Percentiles rank a stretch among this genome's conserved stretches.
Evolutionary conservation across 202 grass and related monocot species (phyloP).

Genomic region (Cymbopogon flexuosus): DNA sequence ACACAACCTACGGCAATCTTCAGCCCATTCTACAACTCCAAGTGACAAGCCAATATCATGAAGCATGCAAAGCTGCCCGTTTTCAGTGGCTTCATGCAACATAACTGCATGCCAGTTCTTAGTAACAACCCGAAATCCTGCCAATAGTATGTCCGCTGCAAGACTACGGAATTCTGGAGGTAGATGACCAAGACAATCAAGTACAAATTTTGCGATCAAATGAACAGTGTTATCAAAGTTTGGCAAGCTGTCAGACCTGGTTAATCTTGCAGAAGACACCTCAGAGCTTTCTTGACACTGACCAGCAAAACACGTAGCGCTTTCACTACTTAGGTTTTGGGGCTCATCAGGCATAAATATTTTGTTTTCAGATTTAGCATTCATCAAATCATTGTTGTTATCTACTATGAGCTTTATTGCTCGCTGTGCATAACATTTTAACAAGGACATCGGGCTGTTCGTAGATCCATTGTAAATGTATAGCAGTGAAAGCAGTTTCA

Average conservation of each 20-base stretch:
- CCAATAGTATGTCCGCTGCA: constrained; percentile 66
- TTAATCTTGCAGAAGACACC: constrained; percentile 12
- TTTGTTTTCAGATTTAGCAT: constrained; percentile 35
- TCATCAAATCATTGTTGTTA: constrained; percentile 44
- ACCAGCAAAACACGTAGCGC: constrained; percentile 13
- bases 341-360: constrained; percentile 14
- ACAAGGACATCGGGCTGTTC: constrained; percentile 63
- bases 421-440: constrained; percentile 80
- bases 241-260: constrained; percentile 37
- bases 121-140: constrained; percentile 53
- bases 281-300: constrained; percentile 27
- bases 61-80: constrained; percentile 71
- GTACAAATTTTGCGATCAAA: constrained; percentile 57
- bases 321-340: not conserved
- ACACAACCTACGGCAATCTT: constrained; percentile 63
- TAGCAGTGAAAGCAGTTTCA: constrained; percentile 78
- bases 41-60: constrained; percentile 92
- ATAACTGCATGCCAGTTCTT: constrained; percentile 58
- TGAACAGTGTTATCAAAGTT: constrained; percentile 36
- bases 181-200: constrained; percentile 69
- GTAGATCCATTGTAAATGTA: constrained; percentile 67
- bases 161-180: constrained; percentile 73
- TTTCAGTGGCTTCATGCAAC: constrained; percentile 54
- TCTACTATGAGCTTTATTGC: constrained; percentile 59
- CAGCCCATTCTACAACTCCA: constrained; percentile 71